These are phyloP conservation scores for Persicaria maculosa DNA, from an alignment of 148 eudicot species.

Conservation along the genomic window DNA sequence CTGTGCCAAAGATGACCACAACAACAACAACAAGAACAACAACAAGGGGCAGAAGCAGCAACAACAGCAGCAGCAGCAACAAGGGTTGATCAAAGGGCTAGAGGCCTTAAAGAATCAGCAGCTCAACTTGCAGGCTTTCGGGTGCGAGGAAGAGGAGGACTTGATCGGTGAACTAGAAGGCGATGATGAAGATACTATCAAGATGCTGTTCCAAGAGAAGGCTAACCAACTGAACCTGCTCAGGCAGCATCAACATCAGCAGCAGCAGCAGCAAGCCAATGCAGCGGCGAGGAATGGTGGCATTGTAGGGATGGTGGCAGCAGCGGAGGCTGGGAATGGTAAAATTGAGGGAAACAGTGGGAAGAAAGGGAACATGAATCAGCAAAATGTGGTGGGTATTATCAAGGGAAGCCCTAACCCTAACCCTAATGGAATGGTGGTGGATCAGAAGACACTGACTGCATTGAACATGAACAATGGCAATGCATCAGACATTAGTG, in stretches of 20 bases:
- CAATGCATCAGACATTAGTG: conserved; percentile 30
- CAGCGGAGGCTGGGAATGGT: conserved; percentile 14
- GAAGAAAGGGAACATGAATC: conserved; percentile 31
- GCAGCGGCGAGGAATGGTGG: conserved; percentile 17
- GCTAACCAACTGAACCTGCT: conserved; percentile 29
- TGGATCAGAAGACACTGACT: conserved; percentile 36
- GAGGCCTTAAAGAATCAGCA: conserved; percentile 43
- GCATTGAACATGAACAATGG: conserved; percentile 36
- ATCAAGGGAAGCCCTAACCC: conserved; percentile 17
- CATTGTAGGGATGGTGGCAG: conserved; percentile 1
- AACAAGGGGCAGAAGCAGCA: conserved; percentile 29
- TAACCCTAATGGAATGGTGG: conserved; percentile 33
- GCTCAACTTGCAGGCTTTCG: conserved; percentile 23
- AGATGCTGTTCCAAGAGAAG: conserved; percentile 26
- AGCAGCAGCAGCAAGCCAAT: conserved; percentile 19
- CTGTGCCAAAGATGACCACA: conserved; percentile 27
- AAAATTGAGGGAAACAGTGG: conserved; percentile 22
- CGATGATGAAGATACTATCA: conserved; percentile 17
- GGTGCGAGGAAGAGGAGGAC: conserved; percentile 25
- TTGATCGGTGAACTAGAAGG: conserved; percentile 19
- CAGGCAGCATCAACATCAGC: conserved; percentile 31
- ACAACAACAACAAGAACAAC: conserved; percentile 36
- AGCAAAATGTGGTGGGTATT: conserved; percentile 21
- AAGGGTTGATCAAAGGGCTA: conserved; percentile 26
- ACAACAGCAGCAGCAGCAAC: conserved; percentile 18